phyloP scores from a whole-genome alignment of 1,284 basidiomycete genomes.

The Vanrija sp. region DNA sequence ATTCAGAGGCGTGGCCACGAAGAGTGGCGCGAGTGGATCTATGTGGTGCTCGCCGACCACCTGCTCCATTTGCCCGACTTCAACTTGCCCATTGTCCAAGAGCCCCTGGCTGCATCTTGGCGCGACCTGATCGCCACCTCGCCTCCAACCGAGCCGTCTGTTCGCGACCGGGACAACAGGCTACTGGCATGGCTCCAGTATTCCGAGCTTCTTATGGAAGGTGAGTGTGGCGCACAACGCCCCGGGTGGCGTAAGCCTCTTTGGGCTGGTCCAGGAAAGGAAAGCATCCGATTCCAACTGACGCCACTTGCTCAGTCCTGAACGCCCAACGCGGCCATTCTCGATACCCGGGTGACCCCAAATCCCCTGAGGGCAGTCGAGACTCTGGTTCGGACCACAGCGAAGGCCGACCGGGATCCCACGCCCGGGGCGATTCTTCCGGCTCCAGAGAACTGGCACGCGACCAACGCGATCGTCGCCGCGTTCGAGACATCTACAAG shows the following conservation, averaged over 20 bases:
- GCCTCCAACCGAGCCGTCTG: slow-evolving; percentile 28
- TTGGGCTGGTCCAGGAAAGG: slow-evolving; percentile 2
- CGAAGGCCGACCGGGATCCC: background rate
- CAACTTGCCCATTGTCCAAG: slow-evolving; percentile 27
- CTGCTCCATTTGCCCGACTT: slow-evolving; percentile 37
- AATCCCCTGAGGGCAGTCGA: background rate
- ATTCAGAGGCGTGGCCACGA: slow-evolving; percentile 27
- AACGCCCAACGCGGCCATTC: too few species aligned
- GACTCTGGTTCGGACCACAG: slow-evolving; percentile 1
- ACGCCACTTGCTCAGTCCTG: too few species aligned
- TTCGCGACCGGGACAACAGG: slow-evolving; percentile 43
- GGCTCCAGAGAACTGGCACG: too few species aligned
- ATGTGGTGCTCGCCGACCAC: slow-evolving; percentile 44
- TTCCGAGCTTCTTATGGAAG: slow-evolving; percentile 40
- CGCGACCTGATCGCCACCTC: slow-evolving; percentile 30
- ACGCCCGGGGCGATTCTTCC: too few species aligned
- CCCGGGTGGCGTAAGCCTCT: background rate
- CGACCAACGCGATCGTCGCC: background rate
- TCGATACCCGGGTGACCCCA: too few species aligned
- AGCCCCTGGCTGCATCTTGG: slow-evolving; percentile 36
- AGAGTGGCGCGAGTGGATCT: slow-evolving; percentile 48
- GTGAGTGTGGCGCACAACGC: slow-evolving; percentile 15
- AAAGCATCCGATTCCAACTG: background rate
- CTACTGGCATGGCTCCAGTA: slow-evolving; percentile 48
- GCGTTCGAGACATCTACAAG: slow-evolving; percentile 29